Evolutionary conservation across 2,329 filamentous ascomycete species (phyloP), one percentile per base, ranked within the genome.

Genomic region (Zymoseptoria passerinii): DNA sequence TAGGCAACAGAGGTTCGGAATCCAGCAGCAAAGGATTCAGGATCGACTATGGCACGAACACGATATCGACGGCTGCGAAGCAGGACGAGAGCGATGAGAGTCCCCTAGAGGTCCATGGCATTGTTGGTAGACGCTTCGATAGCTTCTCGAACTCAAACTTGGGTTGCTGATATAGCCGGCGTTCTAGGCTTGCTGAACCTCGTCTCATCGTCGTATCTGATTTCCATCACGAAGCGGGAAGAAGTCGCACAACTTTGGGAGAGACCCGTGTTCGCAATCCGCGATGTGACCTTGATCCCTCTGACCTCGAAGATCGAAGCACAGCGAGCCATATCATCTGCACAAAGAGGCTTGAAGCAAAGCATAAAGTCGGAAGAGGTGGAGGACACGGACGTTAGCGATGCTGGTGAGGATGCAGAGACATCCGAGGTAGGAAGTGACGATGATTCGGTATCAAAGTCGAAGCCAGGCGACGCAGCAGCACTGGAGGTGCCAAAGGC

Each of bases 241-340:
- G 89, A 95, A 72, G 91, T 97, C 53, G 94, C 94, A 2, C 87
- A 92, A 63, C 85, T 97, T 53, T 85, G 86, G 63, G 90, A 90
- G 5, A 86, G 83, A 57, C 87, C 92, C 0, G 79, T 97, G 57
- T 99, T 95, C 73, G 86, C 90, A 48, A 84, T 96, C 60, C 94
- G 88, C 50, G 90, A 95, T 66, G 89, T 97, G 29, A 87, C 90
- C 6, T 78, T 97, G n/a, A 95, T 95, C 5, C 94, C 94, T 0
- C 85, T 94, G 55, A 83, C 86, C 1, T 92, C 88, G 5, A 86
- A 87, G 67, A 72, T 74, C 48, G 90, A 95, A 50, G 92, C 92
- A 4, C 80, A 83, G 61, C 81, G 82, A 28, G 87, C 90, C 8
- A 87, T 97, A 59, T 73, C 76, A 2, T 81, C 82, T 57, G 89